Evolutionary conservation across 352 stramenopile species (phyloP).

Genomic region (Globisporangium mamillatum): DNA sequence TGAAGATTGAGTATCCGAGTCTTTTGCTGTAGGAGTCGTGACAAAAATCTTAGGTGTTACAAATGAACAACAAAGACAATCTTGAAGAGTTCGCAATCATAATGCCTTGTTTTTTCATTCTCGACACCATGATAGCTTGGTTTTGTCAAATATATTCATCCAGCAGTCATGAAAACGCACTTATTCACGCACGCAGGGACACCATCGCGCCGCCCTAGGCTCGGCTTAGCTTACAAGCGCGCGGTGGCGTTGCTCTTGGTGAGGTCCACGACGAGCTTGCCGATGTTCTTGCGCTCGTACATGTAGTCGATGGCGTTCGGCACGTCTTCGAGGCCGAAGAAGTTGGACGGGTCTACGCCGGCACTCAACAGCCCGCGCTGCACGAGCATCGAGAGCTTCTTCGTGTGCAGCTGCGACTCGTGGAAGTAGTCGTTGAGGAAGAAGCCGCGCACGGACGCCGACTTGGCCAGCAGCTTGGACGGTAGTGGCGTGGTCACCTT

Average conservation of each 20-base stretch:
- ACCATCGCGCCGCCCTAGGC: background rate
- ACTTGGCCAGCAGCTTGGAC: constrained; percentile 41
- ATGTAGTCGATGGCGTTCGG: constrained; percentile 47
- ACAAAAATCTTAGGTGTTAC: background rate
- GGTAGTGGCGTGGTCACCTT: constrained; percentile 27
- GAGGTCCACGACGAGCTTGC: constrained; percentile 73
- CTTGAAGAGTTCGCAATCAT: background rate
- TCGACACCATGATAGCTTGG: background rate
- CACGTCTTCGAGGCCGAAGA: constrained; percentile 50
- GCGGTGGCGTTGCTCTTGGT: constrained; percentile 37
- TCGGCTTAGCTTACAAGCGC: constrained; percentile 46
- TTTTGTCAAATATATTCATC: background rate
- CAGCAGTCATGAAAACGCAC: background rate
- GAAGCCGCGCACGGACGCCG: constrained; percentile 42
- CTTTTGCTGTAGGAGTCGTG: background rate
- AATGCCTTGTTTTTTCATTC: background rate
- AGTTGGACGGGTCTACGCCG: constrained; percentile 37
- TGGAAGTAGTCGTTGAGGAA: constrained; percentile 40
- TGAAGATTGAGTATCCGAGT: constrained; percentile 15
- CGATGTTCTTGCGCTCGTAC: constrained; percentile 67
- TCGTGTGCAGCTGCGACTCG: constrained; percentile 29
- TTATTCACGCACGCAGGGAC: background rate
- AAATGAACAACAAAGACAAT: background rate
- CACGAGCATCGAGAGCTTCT: constrained; percentile 46
- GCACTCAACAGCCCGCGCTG: constrained; percentile 33